Conservation (phyloP, 2,329 filamentous ascomycete species). For the Monilinia fructigena region DNA sequence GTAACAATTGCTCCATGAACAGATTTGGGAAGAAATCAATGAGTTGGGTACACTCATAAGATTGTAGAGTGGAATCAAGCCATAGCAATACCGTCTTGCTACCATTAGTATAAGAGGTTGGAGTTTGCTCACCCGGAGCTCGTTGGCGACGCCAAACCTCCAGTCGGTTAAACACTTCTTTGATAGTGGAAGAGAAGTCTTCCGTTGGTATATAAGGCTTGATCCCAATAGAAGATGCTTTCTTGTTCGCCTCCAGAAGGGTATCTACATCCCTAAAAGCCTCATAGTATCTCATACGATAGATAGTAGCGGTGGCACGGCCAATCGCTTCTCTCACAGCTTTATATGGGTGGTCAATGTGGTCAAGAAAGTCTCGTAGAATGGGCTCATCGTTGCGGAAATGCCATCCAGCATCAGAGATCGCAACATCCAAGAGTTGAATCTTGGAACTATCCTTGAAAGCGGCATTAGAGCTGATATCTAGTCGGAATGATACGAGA, state of each 20-base stretch:
- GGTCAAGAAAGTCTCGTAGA: conserved; percentile 80
- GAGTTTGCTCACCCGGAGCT: conserved; percentile 83
- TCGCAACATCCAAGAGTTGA: conserved; percentile 81
- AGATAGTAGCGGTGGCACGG: conserved; percentile 81
- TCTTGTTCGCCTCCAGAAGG: conserved; percentile 76
- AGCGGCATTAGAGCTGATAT: conserved; percentile 92
- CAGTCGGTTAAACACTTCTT: conserved; percentile 72
- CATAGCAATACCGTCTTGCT: conserved; percentile 95
- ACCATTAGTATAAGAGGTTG: conserved; percentile 90
- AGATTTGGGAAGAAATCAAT: conserved; percentile 85
- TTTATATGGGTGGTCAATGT: conserved; percentile 97
- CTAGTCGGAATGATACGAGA: conserved; percentile 80
- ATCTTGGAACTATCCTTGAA: conserved; percentile 99
- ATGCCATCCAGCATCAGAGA: conserved; percentile 91
- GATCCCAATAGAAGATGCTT: conserved; percentile 76
- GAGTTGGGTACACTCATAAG: conserved; percentile 88
- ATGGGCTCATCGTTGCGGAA: conserved; percentile 90
- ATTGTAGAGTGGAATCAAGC: conserved; percentile 88
- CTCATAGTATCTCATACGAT: conserved; percentile 89
- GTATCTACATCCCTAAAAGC: conserved; percentile 78
- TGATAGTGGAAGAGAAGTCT: conserved; percentile 71
- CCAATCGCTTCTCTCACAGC: conserved; percentile 94
- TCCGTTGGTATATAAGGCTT: conserved; percentile 77
- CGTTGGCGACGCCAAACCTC: conserved; percentile 87
- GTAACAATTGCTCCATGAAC: conserved; percentile 88